These are phyloP conservation scores for Calocybe indica DNA, from an alignment of 768 basidiomycete species.

Conservation along the genomic window DNA sequence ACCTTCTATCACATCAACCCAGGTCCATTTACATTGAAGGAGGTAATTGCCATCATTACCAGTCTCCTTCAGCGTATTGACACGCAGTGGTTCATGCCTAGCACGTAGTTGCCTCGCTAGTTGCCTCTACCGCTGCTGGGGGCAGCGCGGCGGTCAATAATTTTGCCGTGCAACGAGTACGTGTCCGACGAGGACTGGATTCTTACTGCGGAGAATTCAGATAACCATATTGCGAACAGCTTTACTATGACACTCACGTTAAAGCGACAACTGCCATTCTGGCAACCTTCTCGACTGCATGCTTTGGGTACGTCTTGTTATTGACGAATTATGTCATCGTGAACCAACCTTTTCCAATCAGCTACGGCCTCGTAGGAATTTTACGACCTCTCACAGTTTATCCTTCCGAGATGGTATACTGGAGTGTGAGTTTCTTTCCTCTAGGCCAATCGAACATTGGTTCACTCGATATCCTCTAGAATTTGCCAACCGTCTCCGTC, in stretches of 20 bases:
- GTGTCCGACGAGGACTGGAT: background rate
- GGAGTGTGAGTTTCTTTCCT: constrained; percentile 32
- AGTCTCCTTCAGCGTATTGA: background rate
- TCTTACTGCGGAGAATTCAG: no score
- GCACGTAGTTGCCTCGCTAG: constrained; percentile 53
- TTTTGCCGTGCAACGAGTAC: constrained; percentile 55
- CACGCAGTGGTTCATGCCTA: constrained; percentile 13
- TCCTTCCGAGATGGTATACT: constrained; percentile 61
- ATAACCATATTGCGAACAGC: constrained; percentile 20
- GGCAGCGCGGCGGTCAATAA: constrained; percentile 52
- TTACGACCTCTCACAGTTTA: constrained; percentile 54
- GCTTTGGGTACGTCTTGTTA: constrained; percentile 43
- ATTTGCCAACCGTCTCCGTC: constrained; percentile 51
- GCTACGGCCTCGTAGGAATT: constrained; percentile 56
- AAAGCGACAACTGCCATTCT: constrained; percentile 50
- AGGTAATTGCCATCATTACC: constrained; percentile 28
- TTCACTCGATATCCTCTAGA: constrained; percentile 20
- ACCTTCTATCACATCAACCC: constrained; percentile 48
- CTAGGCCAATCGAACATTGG: background rate
- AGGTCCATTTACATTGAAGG: constrained; percentile 51
- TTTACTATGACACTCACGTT: constrained; percentile 55
- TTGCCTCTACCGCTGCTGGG: constrained; percentile 49
- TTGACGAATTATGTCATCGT: background rate
- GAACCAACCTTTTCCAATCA: constrained; percentile 11
- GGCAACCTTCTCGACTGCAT: constrained; percentile 58